Evolutionary conservation across 257 asterid species (phyloP), one percentile per base, ranked within the genome.

Genomic region (Haberlea rhodopensis): DNA sequence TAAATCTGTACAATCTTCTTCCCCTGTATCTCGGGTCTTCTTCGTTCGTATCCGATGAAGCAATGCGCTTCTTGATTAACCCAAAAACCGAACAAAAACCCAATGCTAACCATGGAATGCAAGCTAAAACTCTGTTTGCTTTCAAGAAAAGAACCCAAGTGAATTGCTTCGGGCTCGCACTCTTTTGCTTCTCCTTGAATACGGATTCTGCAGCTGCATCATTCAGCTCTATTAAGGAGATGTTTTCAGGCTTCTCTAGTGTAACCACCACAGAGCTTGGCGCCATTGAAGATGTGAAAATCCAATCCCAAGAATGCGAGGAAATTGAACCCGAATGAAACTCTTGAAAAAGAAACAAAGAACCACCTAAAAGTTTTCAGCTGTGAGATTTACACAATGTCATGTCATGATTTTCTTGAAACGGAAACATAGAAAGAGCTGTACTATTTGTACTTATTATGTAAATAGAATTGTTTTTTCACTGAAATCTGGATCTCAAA

Each of bases 11-110:
- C 81, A 90, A 57, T 40, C 78, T 76, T 57, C 67, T 78, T 54
- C 97, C 96, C 27, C 82, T 78, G 68, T 82, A 73, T 11, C 77
- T 87, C 3, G 86, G 88, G 37, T 90, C 95, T 75, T 90, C 96
- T 45, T 87, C 91, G 18, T 66, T 80, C 29, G 78, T 71, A 81
- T 79, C 83, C 64, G 97, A 90, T 0, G 80, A 66, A 2, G 96
- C 87, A 75, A 90, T 80, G 75, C 97, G 89, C 71, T 82, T 82
- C 76, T 62, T 84, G 45, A 90, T 73, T 13, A 84, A 79, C 62
- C 84, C 78, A 64, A 79, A 73, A 16, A 82, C 68, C 5, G 76
- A 34, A 20, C 65, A 37, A 15, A 79, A 66, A 6, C 76, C 65
- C 57, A 70, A 53, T 3, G 85, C 84, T 1, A 86, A 66, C 95